Percentiles rank a stretch among this genome's conserved stretches.
Evolutionary conservation across 1,284 basidiomycete species (phyloP).

Genomic region (Papiliotrema nemorosa): DNA sequence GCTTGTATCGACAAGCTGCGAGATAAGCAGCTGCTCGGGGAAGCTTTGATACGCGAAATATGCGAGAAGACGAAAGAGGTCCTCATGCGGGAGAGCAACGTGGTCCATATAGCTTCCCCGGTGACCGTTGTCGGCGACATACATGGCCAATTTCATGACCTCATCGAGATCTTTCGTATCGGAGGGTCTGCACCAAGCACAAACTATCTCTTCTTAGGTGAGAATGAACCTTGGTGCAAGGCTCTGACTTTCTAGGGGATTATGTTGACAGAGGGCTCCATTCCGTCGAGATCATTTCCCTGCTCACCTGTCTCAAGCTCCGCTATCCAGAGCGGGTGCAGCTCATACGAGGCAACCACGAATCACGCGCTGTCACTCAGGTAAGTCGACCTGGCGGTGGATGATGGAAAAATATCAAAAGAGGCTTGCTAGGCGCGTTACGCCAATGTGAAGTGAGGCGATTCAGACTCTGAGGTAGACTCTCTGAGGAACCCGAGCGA

Average conservation of each 20-base stretch:
- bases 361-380: constrained; percentile 96
- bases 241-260: constrained; percentile 62
- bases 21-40: constrained; percentile 86
- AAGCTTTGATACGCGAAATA: constrained; percentile 88
- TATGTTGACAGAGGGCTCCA: constrained; percentile 97
- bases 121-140: constrained; percentile 99
- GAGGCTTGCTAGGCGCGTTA: constrained; percentile 39
- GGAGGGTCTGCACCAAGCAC: constrained; percentile 94
- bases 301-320: constrained; percentile 93
- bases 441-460: too few relatives aligned
- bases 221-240: constrained; percentile 27
- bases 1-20: constrained; percentile 87
- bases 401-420: constrained; percentile 41
- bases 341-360: constrained; percentile 96
- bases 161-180: constrained; percentile 98
- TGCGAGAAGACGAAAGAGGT: constrained; percentile 99
- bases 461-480: constrained; percentile 20
- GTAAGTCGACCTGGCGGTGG: constrained; percentile 52
- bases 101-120: constrained; percentile 95
- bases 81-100: constrained; percentile 97
- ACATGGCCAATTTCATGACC: constrained; percentile 97
- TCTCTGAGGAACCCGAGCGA: constrained; percentile 27
- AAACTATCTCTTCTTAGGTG: constrained; percentile 95
- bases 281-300: constrained; percentile 96
- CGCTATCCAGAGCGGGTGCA: constrained; percentile 97